These are phyloP conservation scores for Ceratocystis lukuohia DNA, from an alignment of 2,329 filamentous ascomycete genomes.

Conservation along the genomic window DNA sequence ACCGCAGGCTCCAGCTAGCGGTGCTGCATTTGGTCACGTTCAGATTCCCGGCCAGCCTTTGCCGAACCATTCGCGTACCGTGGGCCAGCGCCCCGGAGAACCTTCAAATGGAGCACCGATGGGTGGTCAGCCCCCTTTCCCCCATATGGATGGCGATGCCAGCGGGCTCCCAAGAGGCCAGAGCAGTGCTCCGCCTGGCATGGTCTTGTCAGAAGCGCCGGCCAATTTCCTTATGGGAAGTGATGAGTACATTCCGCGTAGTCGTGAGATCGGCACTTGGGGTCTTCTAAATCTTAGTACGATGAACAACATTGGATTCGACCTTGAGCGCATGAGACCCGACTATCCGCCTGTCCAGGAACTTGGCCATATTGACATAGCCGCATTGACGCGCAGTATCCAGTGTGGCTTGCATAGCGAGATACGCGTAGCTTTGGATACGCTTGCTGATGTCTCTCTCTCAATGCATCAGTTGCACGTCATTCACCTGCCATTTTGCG, in stretches of 20 bases:
- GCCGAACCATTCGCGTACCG: conserved; percentile 27
- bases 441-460: conserved; percentile 51
- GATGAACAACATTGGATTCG: conserved; percentile 48
- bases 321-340: conserved; percentile 56
- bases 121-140: neutral
- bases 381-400: conserved; percentile 75
- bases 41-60: conserved; percentile 24
- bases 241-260: conserved; percentile 43
- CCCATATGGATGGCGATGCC: neutral
- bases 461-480: conserved; percentile 54
- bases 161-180: neutral
- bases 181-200: conserved; percentile 27
- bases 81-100: neutral
- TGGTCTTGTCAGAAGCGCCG: conserved; percentile 19
- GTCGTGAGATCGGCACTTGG: conserved; percentile 43
- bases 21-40: conserved; percentile 20
- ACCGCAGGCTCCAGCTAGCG: conserved; percentile 23
- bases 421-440: conserved; percentile 79
- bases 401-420: conserved; percentile 84
- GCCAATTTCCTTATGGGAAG: conserved; percentile 13
- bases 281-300: conserved; percentile 61
- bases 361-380: conserved; percentile 77
- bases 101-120: neutral
- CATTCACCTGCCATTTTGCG: conserved; percentile 57
- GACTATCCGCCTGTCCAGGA: conserved; percentile 63